phyloP scores from a whole-genome alignment of 257 asterid genomes.

The Marsdenia floribunda region DNA sequence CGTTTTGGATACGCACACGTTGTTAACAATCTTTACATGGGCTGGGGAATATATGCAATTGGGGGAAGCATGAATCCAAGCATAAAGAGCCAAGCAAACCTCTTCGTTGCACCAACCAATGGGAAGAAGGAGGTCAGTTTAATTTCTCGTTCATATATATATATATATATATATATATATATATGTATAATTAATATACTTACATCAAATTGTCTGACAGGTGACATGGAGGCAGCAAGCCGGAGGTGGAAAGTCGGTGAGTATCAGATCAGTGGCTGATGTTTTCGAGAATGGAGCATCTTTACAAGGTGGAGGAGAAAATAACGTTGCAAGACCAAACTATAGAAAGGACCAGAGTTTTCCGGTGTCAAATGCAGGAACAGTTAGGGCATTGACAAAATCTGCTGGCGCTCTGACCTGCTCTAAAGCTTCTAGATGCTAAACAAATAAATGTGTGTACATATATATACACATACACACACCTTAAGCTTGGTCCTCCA shows the following conservation, averaged over 20 bases:
- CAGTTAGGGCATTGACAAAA: slow-evolving; percentile 47
- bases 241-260: slow-evolving; percentile 18
- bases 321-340: slow-evolving; percentile 45
- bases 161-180: too few species aligned
- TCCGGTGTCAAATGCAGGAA: slow-evolving; percentile 44
- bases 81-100: slow-evolving; percentile 78
- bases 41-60: slow-evolving; percentile 83
- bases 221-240: slow-evolving; percentile 51
- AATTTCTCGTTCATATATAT: too few species aligned
- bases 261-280: slow-evolving; percentile 54
- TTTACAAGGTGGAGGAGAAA: slow-evolving; percentile 28
- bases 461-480: too few species aligned
- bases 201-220: slow-evolving; percentile 20
- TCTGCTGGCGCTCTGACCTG: slow-evolving; percentile 67
- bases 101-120: slow-evolving; percentile 61
- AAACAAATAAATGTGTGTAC: neutral
- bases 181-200: too few species aligned
- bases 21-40: slow-evolving; percentile 67
- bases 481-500: too few species aligned
- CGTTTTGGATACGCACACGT: slow-evolving; percentile 89
- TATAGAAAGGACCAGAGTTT: slow-evolving; percentile 56
- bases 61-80: slow-evolving; percentile 92
- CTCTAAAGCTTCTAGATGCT: slow-evolving; percentile 43
- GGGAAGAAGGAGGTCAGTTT: slow-evolving; percentile 58
- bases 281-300: slow-evolving; percentile 78